A percentile compares a stretch with the other conserved stretches of the same genome.
Conservation (phyloP, 257 asterid species). For the Capsicum pubescens region DNA sequence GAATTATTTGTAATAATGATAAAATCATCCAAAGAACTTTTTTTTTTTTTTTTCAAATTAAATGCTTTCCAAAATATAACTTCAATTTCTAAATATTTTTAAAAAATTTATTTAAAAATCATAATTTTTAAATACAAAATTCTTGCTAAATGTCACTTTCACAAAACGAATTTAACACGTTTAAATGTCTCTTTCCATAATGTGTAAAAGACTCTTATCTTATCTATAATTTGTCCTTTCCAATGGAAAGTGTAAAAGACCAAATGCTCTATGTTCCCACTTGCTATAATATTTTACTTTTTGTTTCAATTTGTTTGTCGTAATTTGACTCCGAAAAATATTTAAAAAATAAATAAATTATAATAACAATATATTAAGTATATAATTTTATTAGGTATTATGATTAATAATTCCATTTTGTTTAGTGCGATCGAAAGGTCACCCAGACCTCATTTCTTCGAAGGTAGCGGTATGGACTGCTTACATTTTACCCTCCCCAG, state of each 20-base stretch:
- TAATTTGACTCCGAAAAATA: not conserved
- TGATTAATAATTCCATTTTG: too few relatives aligned
- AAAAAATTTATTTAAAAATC: not conserved
- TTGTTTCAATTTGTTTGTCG: not conserved
- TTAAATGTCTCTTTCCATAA: slow-evolving; percentile 3
- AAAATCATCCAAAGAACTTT: not conserved
- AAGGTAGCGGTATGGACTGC: too few relatives aligned
- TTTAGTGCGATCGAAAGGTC: too few relatives aligned
- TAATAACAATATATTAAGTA: too few relatives aligned
- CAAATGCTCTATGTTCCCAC: not conserved
- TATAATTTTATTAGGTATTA: too few relatives aligned
- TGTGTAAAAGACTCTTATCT: not conserved
- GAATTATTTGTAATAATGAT: not conserved
- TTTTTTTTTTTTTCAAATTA: not conserved
- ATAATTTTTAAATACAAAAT: not conserved
- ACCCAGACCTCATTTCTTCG: too few relatives aligned
- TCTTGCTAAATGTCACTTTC: not conserved
- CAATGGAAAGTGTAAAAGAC: not conserved
- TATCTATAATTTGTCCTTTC: not conserved
- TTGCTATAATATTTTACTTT: not conserved
- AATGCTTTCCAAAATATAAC: not conserved
- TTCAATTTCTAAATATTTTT: not conserved
- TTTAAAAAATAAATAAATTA: not conserved
- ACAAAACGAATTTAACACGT: not conserved
- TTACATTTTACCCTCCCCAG: too few relatives aligned